Evolutionary conservation across 257 asterid genomes (phyloP).

Genomic region (Solanum sitiens): DNA sequence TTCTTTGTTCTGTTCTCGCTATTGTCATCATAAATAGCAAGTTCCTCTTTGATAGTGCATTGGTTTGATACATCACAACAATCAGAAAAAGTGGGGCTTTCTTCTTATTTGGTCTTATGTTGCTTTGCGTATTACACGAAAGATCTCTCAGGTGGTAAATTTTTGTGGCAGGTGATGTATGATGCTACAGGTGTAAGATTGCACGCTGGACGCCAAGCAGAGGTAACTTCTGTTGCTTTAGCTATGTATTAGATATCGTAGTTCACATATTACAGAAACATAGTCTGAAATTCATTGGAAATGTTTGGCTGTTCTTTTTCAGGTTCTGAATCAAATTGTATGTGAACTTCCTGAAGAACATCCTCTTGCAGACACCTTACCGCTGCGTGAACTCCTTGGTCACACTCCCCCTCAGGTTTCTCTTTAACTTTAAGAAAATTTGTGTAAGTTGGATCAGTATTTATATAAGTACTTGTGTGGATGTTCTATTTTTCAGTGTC

Average conservation of each 20-base stretch:
- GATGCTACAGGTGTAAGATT: slow-evolving; percentile 94
- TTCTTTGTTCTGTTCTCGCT: too few species aligned
- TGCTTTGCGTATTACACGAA: background rate
- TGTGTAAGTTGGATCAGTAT: background rate
- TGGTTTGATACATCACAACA: background rate
- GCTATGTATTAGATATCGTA: background rate
- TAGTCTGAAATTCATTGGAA: background rate
- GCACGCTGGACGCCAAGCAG: slow-evolving; percentile 99
- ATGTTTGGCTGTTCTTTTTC: slow-evolving; percentile 9
- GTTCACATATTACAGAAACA: too few species aligned
- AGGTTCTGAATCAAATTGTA: slow-evolving; percentile 91
- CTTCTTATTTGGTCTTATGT: background rate
- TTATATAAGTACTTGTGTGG: background rate
- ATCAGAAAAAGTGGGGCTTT: background rate
- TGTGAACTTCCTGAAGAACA: slow-evolving; percentile 94
- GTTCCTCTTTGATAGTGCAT: background rate
- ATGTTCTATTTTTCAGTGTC: background rate
- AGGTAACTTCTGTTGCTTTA: slow-evolving; percentile 32
- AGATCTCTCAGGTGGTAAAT: background rate
- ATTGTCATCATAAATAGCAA: background rate
- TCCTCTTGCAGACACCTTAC: slow-evolving; percentile 91
- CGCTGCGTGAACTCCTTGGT: slow-evolving; percentile 94
- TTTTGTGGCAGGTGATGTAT: slow-evolving; percentile 72
- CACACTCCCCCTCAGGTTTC: slow-evolving; percentile 95
- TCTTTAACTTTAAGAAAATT: background rate